Base-by-base conservation (phyloP, 75 land plant genomes). In the Cupressus sempervirens region DNA sequence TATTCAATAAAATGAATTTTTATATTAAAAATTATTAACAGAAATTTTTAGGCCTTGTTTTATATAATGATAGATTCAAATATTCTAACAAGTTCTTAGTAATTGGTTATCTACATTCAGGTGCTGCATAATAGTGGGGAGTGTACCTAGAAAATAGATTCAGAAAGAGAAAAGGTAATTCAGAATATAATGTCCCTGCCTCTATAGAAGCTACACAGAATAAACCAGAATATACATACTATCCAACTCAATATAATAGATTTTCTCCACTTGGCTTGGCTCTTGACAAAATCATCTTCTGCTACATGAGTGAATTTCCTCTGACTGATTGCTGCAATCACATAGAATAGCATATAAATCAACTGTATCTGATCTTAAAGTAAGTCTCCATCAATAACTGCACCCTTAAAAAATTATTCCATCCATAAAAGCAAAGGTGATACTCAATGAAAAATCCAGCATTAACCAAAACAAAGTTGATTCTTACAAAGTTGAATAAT, bases 221-320 rank as follows among this genome's bases (percentile, higher is more conserved):
- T 80, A 74, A 52, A 29, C 8, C 13, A 77, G 3, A 74, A 10
- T 0, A 4, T 15, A 56, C 92, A 84, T 81, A 91, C 92, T 87
- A 89, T 14, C 92, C 91, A 91, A 81, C 89, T 82, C 62, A 87
- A n/a, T 32, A 89, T 1, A 68, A 83, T 62, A 14, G 86, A 86
- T 56, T 80, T 67, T 86, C 83, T 82, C 38, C 89, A 88, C 23
- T 50, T 10, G 68, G 87, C 86, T 7, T 84, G 90, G 9, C 80
- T 70, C 76, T 83, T 30, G 48, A 84, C 80, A 35, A 87, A 86
- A 38, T 81, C 70, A n/a, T 86, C 53, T 23, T 90, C 81, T 6
- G 83, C 84, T 29, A 93, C 92, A 83, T 89, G 83, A 58, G 90
- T 90, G 68, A 94, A 50, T 65, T 84, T 89, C 67, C 23, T 80